Base-by-base conservation (phyloP, 805 yeast genomes). In the Zygoascus ofunaensis region DNA sequence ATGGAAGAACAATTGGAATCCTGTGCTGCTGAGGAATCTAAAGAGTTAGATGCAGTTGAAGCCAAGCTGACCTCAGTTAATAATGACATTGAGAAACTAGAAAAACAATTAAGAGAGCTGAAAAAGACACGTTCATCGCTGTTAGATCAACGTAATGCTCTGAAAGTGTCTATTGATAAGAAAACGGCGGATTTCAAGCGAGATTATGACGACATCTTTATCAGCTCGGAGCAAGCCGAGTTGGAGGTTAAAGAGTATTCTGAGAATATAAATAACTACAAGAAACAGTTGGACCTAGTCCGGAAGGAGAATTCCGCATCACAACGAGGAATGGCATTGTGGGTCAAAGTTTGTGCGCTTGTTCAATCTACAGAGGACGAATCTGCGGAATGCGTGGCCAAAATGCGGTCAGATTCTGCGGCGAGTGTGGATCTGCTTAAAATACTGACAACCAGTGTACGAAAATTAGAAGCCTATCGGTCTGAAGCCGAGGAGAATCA, bases 291-390 rank as follows among this genome's bases (percentile, higher is more conserved):
- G 19, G 8, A 18, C 20, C 7, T 12, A 7, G 24, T 17, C 3
- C 38, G 43, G 19, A n/a, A n/a, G 12, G 55, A 52, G 35, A 41
- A 35, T 10, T 26, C 24, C 4, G 56, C 56, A 3, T 43, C 49
- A 2, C 30, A 39, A 18, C 49, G 45, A 22, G 56, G 56, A 2
- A 15, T 42, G 10, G 46, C 46, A 18, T 37, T 53, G 22, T 53
- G 56, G 56, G 37, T 35, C 32, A 49, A 51, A 34, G 49, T 45
- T 4, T 37, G 49, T 15, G 15, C 34, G 12, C 37, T 23, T n/a
- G 41, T 53, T 3, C 37, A 42, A 19, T 52, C 45, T 4, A 43
- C 57, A 2, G 61, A 58, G 41, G 7, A 39, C 3, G 48, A 49
- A 5, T 41, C 55, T 17, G 34, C 39, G 12, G 42, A 43, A 14